These are phyloP conservation scores for Dalbergia cultrata DNA, from an alignment of 306 rosid genomes.

Conservation along the genomic window DNA sequence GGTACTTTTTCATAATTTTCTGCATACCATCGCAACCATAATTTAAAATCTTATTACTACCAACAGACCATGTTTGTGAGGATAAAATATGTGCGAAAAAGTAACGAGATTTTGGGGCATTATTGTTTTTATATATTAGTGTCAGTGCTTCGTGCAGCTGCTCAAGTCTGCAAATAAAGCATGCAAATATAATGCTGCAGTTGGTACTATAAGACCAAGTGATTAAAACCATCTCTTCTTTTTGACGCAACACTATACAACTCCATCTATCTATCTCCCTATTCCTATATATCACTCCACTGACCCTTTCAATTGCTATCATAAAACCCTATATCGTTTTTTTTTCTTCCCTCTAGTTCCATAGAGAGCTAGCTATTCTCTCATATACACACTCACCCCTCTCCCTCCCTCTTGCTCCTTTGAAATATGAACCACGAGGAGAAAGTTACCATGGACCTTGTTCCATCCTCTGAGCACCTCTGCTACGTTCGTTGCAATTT, in stretches of 20 bases:
- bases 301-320: slow-evolving; percentile 45
- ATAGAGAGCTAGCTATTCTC: not conserved
- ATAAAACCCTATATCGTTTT: slow-evolving; percentile 49
- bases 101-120: slow-evolving; percentile 29
- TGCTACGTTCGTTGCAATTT: slow-evolving; percentile 98
- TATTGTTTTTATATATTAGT: slow-evolving; percentile 42
- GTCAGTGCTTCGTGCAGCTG: slow-evolving; percentile 50
- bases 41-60: too few relatives aligned
- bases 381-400: not conserved
- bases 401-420: not conserved
- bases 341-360: too few relatives aligned
- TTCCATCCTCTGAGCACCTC: slow-evolving; percentile 83
- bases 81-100: not conserved
- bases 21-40: too few relatives aligned
- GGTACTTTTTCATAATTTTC: too few relatives aligned
- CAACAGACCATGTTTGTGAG: not conserved
- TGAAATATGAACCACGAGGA: slow-evolving; percentile 75
- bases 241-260: slow-evolving; percentile 54
- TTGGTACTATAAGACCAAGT: slow-evolving; percentile 41
- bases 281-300: slow-evolving; percentile 43
- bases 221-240: slow-evolving; percentile 53
- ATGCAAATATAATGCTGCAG: slow-evolving; percentile 50
- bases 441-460: slow-evolving; percentile 74
- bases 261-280: slow-evolving; percentile 2
- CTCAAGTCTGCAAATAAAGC: slow-evolving; percentile 54